Evolutionary conservation across 2,329 filamentous ascomycete genomes (phyloP).

Genomic region (Penicillium polonicum): DNA sequence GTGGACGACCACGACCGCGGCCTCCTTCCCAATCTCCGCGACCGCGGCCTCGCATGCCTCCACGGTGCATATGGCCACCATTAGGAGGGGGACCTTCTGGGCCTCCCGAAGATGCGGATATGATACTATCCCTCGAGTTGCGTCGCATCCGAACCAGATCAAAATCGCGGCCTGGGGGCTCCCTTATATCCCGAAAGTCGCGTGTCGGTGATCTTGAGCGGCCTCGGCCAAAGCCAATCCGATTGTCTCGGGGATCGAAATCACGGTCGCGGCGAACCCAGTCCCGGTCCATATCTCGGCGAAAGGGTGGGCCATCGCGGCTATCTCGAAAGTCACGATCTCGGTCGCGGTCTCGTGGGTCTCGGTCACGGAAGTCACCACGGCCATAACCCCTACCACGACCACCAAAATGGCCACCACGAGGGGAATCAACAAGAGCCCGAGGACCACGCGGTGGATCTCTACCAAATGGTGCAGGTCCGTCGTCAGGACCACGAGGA

Average conservation of each 20-base stretch:
- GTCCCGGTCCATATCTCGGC: slow-evolving; percentile 46
- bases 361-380: slow-evolving; percentile 48
- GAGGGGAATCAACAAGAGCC: slow-evolving; percentile 69
- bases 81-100: slow-evolving; percentile 39
- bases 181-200: slow-evolving; percentile 43
- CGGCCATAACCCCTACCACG: slow-evolving; percentile 47
- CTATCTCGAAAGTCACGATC: slow-evolving; percentile 44
- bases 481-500: slow-evolving; percentile 55
- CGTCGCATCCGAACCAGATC: slow-evolving; percentile 44
- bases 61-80: slow-evolving; percentile 36
- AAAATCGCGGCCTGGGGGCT: slow-evolving; percentile 37
- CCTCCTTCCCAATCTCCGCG: slow-evolving; percentile 47
- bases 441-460: slow-evolving; percentile 82
- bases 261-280: slow-evolving; percentile 50
- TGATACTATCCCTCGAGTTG: slow-evolving; percentile 45
- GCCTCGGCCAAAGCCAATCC: slow-evolving; percentile 47
- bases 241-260: slow-evolving; percentile 45
- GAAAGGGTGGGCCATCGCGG: slow-evolving; percentile 42
- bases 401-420: slow-evolving; percentile 47
- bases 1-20: slow-evolving; percentile 43
- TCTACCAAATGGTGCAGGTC: slow-evolving; percentile 57
- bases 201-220: slow-evolving; percentile 46
- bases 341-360: slow-evolving; percentile 53
- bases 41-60: slow-evolving; percentile 43
- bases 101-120: slow-evolving; percentile 37